Evolutionary conservation across 805 yeast genomes (phyloP), one percentile per base, ranked within the genome.

Genomic region (Kodamaea restingae): DNA sequence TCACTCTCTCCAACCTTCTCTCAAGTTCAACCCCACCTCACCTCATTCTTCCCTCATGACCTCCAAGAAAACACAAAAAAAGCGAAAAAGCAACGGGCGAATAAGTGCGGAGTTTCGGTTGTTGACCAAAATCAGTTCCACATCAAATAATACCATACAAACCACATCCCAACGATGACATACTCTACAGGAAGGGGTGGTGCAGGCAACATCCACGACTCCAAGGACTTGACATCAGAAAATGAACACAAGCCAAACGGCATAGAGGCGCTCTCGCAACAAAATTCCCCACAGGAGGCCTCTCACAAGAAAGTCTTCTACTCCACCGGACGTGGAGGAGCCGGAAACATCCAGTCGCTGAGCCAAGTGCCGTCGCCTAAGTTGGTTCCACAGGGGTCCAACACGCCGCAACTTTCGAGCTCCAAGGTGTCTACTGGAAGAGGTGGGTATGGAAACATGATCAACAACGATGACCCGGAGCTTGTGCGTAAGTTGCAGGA

Each of bases 291-390:
- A 29, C 21, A 33, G n/a, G 31, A 27, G 6, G 17, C 4, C 5
- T 4, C 12, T 10, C 35, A 24, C 18, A 62, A 60, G 42, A 58
- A 50, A 46, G 54, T 64, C 5, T 65, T 63, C 42, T 74, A 73
- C 47, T 71, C 86, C n/a, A 82, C 88, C 0, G 90, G 90, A 4
- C 71, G 91, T 47, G 91, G 91, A 8, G 91, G 91, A 7, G 82
- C 83, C 1, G 90, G 90, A 4, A 83, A 83, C 57, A 76, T 82
- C 39, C 65, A 72, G 48, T 49, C 65, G 3, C 43, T 37, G 43
- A 48, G 54, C 28, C 57, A 64, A 22, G 56, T 65, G 18, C 78
- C 79, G 3, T 67, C 76, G 7, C 84, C 84, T 3, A 74, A 69
- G 35, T 65, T 77, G 22, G 76, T 71, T 2, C 76, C 76, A 2